Conservation (phyloP, 176 grass and related monocot species). For the Juncus effusus region DNA sequence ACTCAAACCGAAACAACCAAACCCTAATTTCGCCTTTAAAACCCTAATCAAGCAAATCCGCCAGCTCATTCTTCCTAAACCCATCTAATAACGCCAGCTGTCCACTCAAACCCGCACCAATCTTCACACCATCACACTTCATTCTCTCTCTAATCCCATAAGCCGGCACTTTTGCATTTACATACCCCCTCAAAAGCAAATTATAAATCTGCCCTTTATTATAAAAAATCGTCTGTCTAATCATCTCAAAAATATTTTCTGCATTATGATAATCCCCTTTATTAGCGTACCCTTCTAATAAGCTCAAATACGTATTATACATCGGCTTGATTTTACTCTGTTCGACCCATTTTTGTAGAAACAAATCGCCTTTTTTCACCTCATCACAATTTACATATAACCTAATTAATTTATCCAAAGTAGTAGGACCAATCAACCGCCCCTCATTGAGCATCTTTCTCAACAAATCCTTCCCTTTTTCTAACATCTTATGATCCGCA, state of each 20-base stretch:
- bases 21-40: not conserved
- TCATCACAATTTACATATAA: slow-evolving; percentile 65
- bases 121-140: slow-evolving; percentile 41
- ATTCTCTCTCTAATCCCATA: slow-evolving; percentile 70
- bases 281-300: slow-evolving; percentile 53
- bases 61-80: slow-evolving; percentile 27
- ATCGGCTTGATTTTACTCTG: slow-evolving; percentile 38
- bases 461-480: slow-evolving; percentile 47
- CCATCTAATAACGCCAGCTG: slow-evolving; percentile 26
- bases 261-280: slow-evolving; percentile 69
- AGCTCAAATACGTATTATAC: slow-evolving; percentile 31
- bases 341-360: slow-evolving; percentile 42
- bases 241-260: slow-evolving; percentile 56
- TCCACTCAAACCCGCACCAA: slow-evolving; percentile 6
- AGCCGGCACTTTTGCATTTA: slow-evolving; percentile 47
- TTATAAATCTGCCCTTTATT: slow-evolving; percentile 37
- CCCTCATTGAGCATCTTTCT: slow-evolving; percentile 43
- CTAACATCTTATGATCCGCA: slow-evolving; percentile 53
- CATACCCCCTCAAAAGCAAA: slow-evolving; percentile 58
- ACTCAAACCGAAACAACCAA: slow-evolving; percentile 13
- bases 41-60: slow-evolving; percentile 26
- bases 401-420: slow-evolving; percentile 51
- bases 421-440: slow-evolving; percentile 20
- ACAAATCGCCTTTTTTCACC: slow-evolving; percentile 48
- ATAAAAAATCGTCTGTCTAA: slow-evolving; percentile 34